These are phyloP conservation scores for Clonostachys chloroleuca DNA, from an alignment of 2,329 filamentous ascomycete species.

Conservation along the genomic window DNA sequence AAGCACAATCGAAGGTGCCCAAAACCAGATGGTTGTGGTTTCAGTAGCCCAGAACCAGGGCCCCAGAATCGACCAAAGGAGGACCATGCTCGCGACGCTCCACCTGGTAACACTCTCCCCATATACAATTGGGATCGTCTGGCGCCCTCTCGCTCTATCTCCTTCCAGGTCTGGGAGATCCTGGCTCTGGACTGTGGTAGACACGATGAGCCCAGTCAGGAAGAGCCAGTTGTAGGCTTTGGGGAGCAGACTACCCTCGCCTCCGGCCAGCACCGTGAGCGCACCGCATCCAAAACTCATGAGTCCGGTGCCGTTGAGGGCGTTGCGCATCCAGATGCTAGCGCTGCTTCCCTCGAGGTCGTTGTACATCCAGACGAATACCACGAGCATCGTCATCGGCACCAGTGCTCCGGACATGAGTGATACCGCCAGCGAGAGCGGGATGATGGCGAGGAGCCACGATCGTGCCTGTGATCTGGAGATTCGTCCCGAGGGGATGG, in stretches of 20 bases:
- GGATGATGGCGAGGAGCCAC: conserved; percentile 13
- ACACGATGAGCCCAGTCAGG: conserved; percentile 11
- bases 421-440: conserved; percentile 8
- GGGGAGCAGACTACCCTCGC: conserved; percentile 3
- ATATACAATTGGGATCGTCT: conserved; percentile 16
- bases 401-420: conserved; percentile 6
- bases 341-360: conserved; percentile 16
- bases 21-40: neutral
- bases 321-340: conserved; percentile 13
- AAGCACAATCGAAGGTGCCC: conserved; percentile 3
- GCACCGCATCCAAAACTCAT: conserved; percentile 20
- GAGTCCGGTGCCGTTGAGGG: conserved; percentile 16
- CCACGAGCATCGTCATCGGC: conserved; percentile 13
- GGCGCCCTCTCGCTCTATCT: conserved; percentile 14
- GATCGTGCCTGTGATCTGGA: conserved; percentile 13
- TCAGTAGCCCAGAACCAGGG: conserved; percentile 6
- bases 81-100: conserved; percentile 8
- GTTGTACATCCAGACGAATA: conserved; percentile 20
- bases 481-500: conserved; percentile 14
- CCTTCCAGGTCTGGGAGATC: conserved; percentile 18
- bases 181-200: conserved; percentile 18
- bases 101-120: conserved; percentile 11
- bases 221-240: conserved; percentile 11
- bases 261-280: conserved; percentile 7
- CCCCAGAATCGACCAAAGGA: conserved; percentile 8